A percentile compares a stretch with the other conserved stretches of the same genome.
Conservation (phyloP, 768 basidiomycete genomes). For the Russula foetens region DNA sequence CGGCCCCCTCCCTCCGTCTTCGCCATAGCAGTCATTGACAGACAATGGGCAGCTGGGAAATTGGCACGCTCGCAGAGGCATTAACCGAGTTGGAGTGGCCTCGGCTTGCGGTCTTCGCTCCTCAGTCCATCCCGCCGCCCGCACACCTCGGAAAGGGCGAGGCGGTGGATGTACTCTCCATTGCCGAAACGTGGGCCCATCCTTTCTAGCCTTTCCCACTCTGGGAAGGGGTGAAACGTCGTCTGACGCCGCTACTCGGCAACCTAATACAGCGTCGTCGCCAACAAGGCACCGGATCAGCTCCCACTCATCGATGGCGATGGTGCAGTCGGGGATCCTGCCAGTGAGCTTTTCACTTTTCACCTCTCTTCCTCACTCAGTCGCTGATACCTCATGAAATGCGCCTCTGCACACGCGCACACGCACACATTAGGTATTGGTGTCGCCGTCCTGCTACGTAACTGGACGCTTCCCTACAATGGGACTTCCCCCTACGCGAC, state of each 20-base stretch:
- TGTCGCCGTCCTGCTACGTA: constrained; percentile 43
- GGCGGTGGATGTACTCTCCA: constrained; percentile 35
- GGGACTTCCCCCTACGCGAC: constrained; percentile 28
- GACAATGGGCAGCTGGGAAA: constrained; percentile 41
- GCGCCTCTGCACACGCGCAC: neutral
- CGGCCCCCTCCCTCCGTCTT: neutral
- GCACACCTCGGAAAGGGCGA: constrained; percentile 23
- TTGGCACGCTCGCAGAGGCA: constrained; percentile 49
- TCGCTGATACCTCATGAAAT: neutral
- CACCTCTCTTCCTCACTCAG: too few species aligned
- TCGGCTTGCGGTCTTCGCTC: constrained; percentile 40
- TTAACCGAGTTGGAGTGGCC: constrained; percentile 45
- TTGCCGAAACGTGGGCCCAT: constrained; percentile 32
- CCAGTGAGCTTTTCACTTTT: constrained; percentile 33
- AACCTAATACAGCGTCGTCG: constrained; percentile 30
- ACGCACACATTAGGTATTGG: constrained; percentile 37
- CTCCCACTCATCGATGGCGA: constrained; percentile 38
- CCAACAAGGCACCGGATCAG: constrained; percentile 29
- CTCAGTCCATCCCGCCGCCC: constrained; percentile 36
- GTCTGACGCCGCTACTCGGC: neutral
- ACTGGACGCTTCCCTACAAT: constrained; percentile 39
- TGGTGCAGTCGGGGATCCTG: constrained; percentile 53
- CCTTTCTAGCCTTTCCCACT: neutral
- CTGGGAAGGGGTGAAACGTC: neutral
- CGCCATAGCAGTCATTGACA: neutral